Evolutionary conservation across 208 protist species (phyloP).

Genomic region (Crithidia expoeki): DNA sequence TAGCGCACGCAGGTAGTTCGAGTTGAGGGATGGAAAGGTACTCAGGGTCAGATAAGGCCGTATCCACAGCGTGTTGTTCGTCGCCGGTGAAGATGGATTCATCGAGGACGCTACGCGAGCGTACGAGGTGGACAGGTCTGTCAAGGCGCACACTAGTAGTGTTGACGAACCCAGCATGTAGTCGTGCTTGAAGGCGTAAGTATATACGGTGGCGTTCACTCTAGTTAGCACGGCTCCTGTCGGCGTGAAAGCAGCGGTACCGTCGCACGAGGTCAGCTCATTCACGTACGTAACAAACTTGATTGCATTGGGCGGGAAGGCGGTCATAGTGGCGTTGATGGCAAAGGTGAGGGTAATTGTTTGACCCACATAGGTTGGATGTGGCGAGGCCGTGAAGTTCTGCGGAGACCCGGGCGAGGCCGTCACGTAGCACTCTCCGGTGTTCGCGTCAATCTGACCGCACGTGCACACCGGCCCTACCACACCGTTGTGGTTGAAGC

Average conservation of each 20-base stretch:
- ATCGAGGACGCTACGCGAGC: constrained; percentile 37
- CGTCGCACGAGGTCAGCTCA: constrained; percentile 59
- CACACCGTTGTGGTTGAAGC: constrained; percentile 69
- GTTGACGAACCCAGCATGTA: constrained; percentile 50
- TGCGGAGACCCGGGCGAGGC: constrained; percentile 52
- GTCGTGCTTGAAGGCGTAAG: constrained; percentile 83
- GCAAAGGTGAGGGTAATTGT: constrained; percentile 59
- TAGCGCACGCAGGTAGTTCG: constrained; percentile 59
- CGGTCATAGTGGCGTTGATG: constrained; percentile 37
- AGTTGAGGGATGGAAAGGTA: constrained; percentile 48
- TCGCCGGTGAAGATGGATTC: constrained; percentile 21
- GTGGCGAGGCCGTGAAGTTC: constrained; percentile 50
- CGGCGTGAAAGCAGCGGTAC: constrained; percentile 54
- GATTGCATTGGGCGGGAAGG: constrained; percentile 64
- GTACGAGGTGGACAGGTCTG: constrained; percentile 44
- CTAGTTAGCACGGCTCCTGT: constrained; percentile 30
- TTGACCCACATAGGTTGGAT: constrained; percentile 87
- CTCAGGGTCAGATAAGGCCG: constrained; percentile 76
- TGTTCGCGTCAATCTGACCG: constrained; percentile 66
- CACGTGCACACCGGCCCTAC: constrained; percentile 80
- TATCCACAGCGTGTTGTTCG: constrained; percentile 61
- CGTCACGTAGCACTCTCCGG: constrained; percentile 75
- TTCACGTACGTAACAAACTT: constrained; percentile 75
- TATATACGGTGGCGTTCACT: constrained; percentile 42
- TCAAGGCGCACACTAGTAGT: constrained; percentile 82